These are phyloP conservation scores for Botryosphaeria dothidea DNA, from an alignment of 2,329 filamentous ascomycete species.

Conservation along the genomic window DNA sequence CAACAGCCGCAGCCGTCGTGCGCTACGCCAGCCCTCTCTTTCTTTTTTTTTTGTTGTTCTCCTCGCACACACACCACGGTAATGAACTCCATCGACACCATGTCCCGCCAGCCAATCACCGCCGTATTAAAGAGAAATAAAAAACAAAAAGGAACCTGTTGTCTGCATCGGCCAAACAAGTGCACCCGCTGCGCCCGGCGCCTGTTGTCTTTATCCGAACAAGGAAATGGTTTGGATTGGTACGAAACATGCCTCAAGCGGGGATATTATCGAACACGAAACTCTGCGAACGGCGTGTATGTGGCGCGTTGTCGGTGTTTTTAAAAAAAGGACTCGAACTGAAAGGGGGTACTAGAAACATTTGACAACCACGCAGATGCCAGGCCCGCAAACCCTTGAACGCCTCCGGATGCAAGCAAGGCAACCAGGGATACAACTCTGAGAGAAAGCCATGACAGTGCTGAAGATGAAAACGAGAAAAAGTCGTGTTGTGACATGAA, in stretches of 20 bases:
- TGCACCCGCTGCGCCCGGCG: background rate
- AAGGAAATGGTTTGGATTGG: conserved; percentile 5
- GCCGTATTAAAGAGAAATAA: background rate
- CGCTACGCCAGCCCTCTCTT: background rate
- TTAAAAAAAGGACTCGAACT: background rate
- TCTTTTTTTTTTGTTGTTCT: background rate
- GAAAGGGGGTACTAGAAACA: conserved; percentile 7
- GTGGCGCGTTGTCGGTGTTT: conserved; percentile 8
- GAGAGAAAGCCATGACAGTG: conserved; percentile 18
- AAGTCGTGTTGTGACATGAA: conserved; percentile 19
- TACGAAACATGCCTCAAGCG: background rate
- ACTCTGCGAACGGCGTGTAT: background rate
- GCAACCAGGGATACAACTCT: conserved; percentile 17
- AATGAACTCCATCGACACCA: background rate
- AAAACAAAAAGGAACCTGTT: background rate
- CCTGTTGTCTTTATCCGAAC: background rate
- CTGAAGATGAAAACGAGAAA: conserved; percentile 3
- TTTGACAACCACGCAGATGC: conserved; percentile 15
- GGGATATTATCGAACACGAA: conserved; percentile 17
- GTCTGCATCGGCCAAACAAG: background rate
- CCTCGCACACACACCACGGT: background rate
- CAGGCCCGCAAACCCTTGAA: conserved; percentile 16
- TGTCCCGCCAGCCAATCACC: background rate
- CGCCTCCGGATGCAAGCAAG: conserved; percentile 12
- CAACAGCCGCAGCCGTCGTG: no score